Evolutionary conservation across 495 filamentous ascomycete species (phyloP).

Genomic region (Hyaloscypha finlandica): DNA sequence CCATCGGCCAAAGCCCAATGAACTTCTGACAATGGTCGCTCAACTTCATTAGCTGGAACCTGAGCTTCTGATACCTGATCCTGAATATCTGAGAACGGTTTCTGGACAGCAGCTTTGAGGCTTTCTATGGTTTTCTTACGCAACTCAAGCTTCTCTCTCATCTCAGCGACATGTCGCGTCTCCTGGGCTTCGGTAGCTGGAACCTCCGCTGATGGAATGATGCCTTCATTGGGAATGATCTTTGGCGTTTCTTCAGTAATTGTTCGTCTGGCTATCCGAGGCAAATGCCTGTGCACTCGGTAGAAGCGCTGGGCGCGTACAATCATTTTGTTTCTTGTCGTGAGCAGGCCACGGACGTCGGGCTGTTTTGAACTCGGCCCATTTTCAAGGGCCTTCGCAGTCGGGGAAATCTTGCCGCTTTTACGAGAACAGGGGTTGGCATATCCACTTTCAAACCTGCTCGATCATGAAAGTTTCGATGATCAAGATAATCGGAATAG

Average conservation of each 20-base stretch:
- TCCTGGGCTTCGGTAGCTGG: neutral
- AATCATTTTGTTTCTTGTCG: constrained; percentile 5
- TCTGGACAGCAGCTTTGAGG: neutral
- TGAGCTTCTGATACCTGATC: neutral
- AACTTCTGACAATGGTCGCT: neutral
- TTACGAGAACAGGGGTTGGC: neutral
- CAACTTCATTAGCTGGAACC: neutral
- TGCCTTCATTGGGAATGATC: neutral
- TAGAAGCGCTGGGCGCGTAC: constrained; percentile 9
- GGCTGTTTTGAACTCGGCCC: neutral
- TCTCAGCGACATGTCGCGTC: neutral
- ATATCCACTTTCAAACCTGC: too few relatives aligned
- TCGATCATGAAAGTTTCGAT: too few relatives aligned
- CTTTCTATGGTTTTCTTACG: neutral
- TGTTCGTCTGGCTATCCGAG: neutral
- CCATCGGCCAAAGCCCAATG: neutral
- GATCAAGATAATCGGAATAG: too few relatives aligned
- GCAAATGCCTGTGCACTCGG: constrained; percentile 1
- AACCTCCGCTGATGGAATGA: neutral
- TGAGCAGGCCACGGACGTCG: neutral
- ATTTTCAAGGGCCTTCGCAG: neutral
- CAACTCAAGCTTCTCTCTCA: neutral
- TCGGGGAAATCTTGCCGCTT: neutral
- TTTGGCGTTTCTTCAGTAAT: neutral
- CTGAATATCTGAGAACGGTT: neutral